A percentile compares a stretch with the other conserved stretches of the same genome.
These are phyloP conservation scores for Phyllosticta paracitricarpa DNA, from an alignment of 2,329 filamentous ascomycete species.

Conservation along the genomic window DNA sequence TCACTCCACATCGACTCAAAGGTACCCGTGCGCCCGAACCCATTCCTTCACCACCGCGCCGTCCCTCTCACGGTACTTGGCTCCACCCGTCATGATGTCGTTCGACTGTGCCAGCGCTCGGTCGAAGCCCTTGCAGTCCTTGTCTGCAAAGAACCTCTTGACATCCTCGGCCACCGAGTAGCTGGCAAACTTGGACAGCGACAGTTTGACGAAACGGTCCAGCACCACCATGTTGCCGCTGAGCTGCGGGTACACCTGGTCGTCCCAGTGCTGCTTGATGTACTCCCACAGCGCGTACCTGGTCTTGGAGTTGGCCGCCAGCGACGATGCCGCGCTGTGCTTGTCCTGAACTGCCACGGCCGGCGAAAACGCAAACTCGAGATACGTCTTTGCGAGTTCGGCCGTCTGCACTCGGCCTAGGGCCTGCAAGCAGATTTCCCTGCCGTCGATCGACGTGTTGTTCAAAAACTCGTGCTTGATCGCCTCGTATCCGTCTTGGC, in stretches of 20 bases:
- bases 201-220: slow-evolving; percentile 76
- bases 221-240: slow-evolving; percentile 75
- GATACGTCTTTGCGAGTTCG: slow-evolving; percentile 56
- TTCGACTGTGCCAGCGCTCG: slow-evolving; percentile 75
- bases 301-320: slow-evolving; percentile 63
- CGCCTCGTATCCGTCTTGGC: slow-evolving; percentile 57
- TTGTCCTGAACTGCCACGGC: slow-evolving; percentile 80
- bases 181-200: slow-evolving; percentile 70
- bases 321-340: slow-evolving; percentile 65
- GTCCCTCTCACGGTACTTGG: slow-evolving; percentile 73
- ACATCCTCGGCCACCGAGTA: slow-evolving; percentile 64
- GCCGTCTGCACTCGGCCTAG: slow-evolving; percentile 64
- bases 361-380: slow-evolving; percentile 70
- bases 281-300: slow-evolving; percentile 76
- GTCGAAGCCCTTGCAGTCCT: slow-evolving; percentile 79
- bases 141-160: slow-evolving; percentile 70
- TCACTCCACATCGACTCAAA: background rate
- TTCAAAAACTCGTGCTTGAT: slow-evolving; percentile 78
- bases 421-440: slow-evolving; percentile 70
- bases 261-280: slow-evolving; percentile 72
- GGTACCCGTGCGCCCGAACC: slow-evolving; percentile 55
- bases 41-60: slow-evolving; percentile 64
- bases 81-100: slow-evolving; percentile 76
- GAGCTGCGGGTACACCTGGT: slow-evolving; percentile 57
- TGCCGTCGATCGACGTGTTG: slow-evolving; percentile 80